Evolutionary conservation across 495 filamentous ascomycete species (phyloP), one percentile per base, ranked within the genome.

Genomic region (Neurospora sp.): DNA sequence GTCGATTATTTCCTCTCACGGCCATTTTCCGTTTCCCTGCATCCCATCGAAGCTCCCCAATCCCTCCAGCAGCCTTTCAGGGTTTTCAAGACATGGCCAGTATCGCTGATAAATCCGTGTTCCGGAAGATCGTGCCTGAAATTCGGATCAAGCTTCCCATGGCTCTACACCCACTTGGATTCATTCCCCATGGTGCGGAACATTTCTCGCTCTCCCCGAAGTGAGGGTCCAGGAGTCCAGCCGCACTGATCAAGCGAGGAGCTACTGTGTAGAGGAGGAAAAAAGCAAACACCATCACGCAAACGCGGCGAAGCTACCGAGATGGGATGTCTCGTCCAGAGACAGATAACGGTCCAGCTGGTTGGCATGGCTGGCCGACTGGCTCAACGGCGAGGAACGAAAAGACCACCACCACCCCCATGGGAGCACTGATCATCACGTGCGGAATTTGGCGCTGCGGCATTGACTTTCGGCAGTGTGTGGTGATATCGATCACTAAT

Each of bases 1-100:
- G 41, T 44, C 41, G 7, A 31, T 31, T 35, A 18, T 66, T 66
- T 35, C 20, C 48, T 9, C 53, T 35, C 53, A 14, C 53, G 53
- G 27, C 53, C 53, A 35, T 7, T 31, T 35, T 35, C 53, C 72
- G 76, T 73, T 75, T 70, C 74, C 74, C 73, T 40, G 66, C 70
- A 72, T 72, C 71, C 74, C 39, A 71, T 74, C 48, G 27, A 12
- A 31, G 44, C 72, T 69, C 69, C 73, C 39, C 69, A 39, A 72
- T 53, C 20, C 38, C 22, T 61, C 6, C 53, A 61, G 10, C 27
- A 31, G 53, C 53, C 53, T 66, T 66, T 35, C 14, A 66, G 14
- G 53, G 12, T 66, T 66, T 66, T 35, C 14, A 3, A 35, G 53
- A 66, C 27, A 66, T 16, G 53, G 53, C 27, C 53, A 66, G 53